A percentile compares a stretch with the other conserved stretches of the same genome.
Evolutionary conservation across 2,329 filamentous ascomycete species (phyloP).

Genomic region (Cladosporium phlei): DNA sequence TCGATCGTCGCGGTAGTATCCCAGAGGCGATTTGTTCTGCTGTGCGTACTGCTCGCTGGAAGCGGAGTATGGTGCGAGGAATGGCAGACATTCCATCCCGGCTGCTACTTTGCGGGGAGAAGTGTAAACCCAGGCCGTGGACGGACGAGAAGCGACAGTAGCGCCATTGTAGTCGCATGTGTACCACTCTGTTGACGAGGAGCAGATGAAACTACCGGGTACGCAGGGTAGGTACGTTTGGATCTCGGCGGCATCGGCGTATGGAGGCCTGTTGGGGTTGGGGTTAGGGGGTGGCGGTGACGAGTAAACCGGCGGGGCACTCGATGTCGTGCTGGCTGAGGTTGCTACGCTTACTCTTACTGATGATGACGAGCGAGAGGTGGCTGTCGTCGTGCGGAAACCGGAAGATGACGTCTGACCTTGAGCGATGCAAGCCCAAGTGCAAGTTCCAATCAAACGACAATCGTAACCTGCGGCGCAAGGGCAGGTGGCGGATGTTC

Average conservation of each 20-base stretch:
- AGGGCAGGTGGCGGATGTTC: constrained; percentile 19
- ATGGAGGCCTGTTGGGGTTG: constrained; percentile 15
- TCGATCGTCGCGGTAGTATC: constrained; percentile 31
- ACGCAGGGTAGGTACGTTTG: constrained; percentile 34
- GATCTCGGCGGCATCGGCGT: constrained; percentile 27
- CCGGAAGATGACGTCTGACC: constrained; percentile 13
- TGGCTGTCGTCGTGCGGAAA: constrained; percentile 12
- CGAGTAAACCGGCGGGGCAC: not conserved
- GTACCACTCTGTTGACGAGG: constrained; percentile 29
- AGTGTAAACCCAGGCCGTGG: constrained; percentile 29
- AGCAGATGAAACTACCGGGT: constrained; percentile 39
- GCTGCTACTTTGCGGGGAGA: constrained; percentile 28
- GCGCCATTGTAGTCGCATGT: constrained; percentile 34
- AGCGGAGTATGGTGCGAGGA: constrained; percentile 24
- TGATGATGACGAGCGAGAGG: constrained; percentile 5
- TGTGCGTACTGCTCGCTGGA: constrained; percentile 21
- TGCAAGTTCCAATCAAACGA: constrained; percentile 17
- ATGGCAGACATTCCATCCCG: constrained; percentile 36
- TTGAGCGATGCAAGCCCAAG: constrained; percentile 19
- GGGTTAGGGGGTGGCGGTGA: constrained; percentile 16
- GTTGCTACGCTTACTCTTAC: no score
- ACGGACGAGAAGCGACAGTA: constrained; percentile 14
- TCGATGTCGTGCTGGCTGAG: not conserved
- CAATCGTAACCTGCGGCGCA: constrained; percentile 20
- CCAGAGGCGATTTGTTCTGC: constrained; percentile 23